Evolutionary conservation across 2,329 filamentous ascomycete genomes (phyloP).

Genomic region (Colletotrichum agaves): DNA sequence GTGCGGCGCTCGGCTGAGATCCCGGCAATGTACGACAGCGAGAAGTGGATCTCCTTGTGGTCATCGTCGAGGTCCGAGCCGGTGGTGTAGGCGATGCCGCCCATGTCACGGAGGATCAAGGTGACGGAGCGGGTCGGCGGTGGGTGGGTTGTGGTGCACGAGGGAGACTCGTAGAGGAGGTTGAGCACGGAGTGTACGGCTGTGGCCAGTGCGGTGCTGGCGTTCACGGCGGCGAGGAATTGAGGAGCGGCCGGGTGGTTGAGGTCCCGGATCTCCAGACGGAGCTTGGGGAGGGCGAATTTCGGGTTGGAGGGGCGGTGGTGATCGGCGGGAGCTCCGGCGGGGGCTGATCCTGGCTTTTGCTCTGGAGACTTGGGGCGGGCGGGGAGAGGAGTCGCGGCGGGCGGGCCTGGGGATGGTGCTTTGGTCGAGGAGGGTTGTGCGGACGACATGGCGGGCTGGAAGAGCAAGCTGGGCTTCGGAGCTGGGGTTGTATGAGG

Average conservation of each 20-base stretch:
- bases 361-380: constrained; percentile 18
- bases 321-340: constrained; percentile 11
- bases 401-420: constrained; percentile 17
- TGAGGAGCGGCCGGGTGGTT: constrained; percentile 67
- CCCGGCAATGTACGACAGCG: constrained; percentile 75
- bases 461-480: constrained; percentile 30
- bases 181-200: constrained; percentile 76
- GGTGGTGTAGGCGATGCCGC: constrained; percentile 89
- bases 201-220: constrained; percentile 67
- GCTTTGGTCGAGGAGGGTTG: constrained; percentile 9
- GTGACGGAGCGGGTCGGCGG: constrained; percentile 87
- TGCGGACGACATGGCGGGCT: constrained; percentile 37
- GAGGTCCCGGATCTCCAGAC: constrained; percentile 69
- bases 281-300: constrained; percentile 62
- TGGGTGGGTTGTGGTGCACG: constrained; percentile 52
- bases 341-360: constrained; percentile 7
- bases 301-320: constrained; percentile 12
- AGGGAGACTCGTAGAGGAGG: constrained; percentile 73
- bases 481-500: constrained; percentile 30
- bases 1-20: constrained; percentile 56
- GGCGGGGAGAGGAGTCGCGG: constrained; percentile 30
- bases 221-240: constrained; percentile 76
- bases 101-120: constrained; percentile 80
- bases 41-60: constrained; percentile 95
- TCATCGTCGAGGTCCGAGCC: constrained; percentile 81